Base-by-base conservation (phyloP, 2,329 filamentous ascomycete genomes). In the Penicillium sp. region DNA sequence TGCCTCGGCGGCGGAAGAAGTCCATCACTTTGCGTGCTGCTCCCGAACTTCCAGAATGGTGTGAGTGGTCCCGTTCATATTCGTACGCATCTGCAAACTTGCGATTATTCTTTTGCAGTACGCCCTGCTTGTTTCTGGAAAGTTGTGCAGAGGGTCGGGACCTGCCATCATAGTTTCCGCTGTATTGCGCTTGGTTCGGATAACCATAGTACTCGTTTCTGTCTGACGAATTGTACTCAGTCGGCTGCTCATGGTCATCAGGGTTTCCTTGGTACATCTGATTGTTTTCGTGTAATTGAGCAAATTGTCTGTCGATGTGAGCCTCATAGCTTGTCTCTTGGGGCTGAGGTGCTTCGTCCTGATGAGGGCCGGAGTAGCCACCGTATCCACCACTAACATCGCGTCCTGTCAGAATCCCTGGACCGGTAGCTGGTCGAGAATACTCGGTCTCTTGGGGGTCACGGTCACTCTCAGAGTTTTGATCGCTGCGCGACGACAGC, bases 21-120 rank as follows among this genome's bases (percentile, higher is more conserved):
- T 99, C 93, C 92, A 99, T 97, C 40, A 99, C 94, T 69, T 91
- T 86, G 71, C 92, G 88, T 14, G 92, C 91, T 3, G 91, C 89
- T 56, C 90, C 90, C 62, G 87, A 93, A 71, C 89, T 95, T 46
- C 93, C 93, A 30, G 86, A 86, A 66, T 91, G 86, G 52, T 86
- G 83, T 50, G 84, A 82, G 21, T 68, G 67, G 43, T 75, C 72
- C 18, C 71, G 68, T 63, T 90, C 88, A 60, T 86, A 83, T 59
- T 96, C 91, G 70, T 96, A 97, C 1, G 89, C 91, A 66, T 97
- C 91, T 1, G 84, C 87, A 65, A 99, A 96, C 62, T 84, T 86
- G 57, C 91, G 85, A 74, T 93, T 91, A 71, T 86, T 88, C 77
- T 96, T 96, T 66, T 94, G 89, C 47, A 94, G 77, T 11, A 90